phyloP scores from a whole-genome alignment of 2,329 filamentous ascomycete genomes.

The Monilinia fructicola region DNA sequence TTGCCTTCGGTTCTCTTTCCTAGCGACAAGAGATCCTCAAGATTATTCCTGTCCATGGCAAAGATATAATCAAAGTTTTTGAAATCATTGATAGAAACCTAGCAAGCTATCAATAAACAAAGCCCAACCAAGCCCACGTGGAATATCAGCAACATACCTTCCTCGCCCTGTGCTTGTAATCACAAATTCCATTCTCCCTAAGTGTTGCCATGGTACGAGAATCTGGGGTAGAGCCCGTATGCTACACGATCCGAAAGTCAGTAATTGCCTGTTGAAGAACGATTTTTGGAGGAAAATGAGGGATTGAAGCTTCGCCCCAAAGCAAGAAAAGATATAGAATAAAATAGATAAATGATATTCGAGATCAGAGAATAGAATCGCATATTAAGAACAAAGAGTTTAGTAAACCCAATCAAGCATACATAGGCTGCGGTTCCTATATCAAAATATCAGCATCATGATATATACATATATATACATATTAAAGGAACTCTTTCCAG shows the following conservation, averaged over 20 bases:
- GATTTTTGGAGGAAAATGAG: too few species aligned
- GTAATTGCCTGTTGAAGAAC: too few species aligned
- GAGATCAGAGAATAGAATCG: too few species aligned
- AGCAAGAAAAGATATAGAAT: too few species aligned
- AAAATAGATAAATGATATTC: too few species aligned
- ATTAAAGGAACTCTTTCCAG: neutral
- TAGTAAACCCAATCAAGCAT: too few species aligned
- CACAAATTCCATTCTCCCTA: constrained; percentile 67
- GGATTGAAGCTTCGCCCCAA: too few species aligned
- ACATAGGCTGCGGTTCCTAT: constrained; percentile 62
- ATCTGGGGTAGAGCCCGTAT: constrained; percentile 74
- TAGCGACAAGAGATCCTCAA: constrained; percentile 65
- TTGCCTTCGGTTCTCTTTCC: constrained; percentile 54
- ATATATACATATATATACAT: too few species aligned
- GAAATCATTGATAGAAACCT: constrained; percentile 69
- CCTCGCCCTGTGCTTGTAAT: constrained; percentile 75
- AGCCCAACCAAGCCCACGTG: neutral
- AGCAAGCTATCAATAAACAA: constrained; percentile 21
- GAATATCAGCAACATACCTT: constrained; percentile 52
- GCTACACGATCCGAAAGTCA: constrained; percentile 40
- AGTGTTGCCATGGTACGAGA: constrained; percentile 80
- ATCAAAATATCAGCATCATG: neutral
- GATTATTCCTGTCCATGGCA: constrained; percentile 87
- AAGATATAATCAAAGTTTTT: constrained; percentile 87
- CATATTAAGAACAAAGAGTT: too few species aligned